Conservation (phyloP, 306 rosid genomes). For the Sicyos baderoa region DNA sequence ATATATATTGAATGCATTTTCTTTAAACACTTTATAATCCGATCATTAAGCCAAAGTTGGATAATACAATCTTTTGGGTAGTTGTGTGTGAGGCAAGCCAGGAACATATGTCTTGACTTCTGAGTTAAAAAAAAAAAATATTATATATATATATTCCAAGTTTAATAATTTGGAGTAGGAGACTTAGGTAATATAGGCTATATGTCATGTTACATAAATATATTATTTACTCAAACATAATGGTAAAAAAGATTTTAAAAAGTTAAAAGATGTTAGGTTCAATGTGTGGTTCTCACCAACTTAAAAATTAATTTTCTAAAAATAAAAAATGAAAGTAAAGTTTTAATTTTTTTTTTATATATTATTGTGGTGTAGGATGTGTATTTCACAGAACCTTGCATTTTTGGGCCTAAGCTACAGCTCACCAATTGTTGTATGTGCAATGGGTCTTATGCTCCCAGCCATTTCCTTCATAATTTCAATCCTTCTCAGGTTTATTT, state of each 20-base stretch:
- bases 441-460: slow-evolving; percentile 63
- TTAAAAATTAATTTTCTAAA: too few relatives aligned
- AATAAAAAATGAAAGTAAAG: neutral
- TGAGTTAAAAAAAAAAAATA: neutral
- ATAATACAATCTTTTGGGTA: neutral
- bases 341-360: neutral
- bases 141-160: too few relatives aligned
- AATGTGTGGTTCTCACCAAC: too few relatives aligned
- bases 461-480: slow-evolving; percentile 51
- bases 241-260: too few relatives aligned
- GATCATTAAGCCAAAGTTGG: too few relatives aligned
- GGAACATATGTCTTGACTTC: neutral
- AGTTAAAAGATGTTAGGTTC: too few relatives aligned
- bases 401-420: slow-evolving; percentile 57
- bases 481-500: slow-evolving; percentile 40
- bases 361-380: slow-evolving; percentile 36
- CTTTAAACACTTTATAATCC: too few relatives aligned
- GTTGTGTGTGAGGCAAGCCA: neutral
- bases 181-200: neutral
- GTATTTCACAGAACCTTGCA: slow-evolving; percentile 53
- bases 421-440: slow-evolving; percentile 68
- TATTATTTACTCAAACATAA: too few relatives aligned
- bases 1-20: too few relatives aligned
- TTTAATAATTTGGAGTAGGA: too few relatives aligned
- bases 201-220: neutral